Conservation (phyloP, 257 asterid species). For the Gentiana macrophylla region DNA sequence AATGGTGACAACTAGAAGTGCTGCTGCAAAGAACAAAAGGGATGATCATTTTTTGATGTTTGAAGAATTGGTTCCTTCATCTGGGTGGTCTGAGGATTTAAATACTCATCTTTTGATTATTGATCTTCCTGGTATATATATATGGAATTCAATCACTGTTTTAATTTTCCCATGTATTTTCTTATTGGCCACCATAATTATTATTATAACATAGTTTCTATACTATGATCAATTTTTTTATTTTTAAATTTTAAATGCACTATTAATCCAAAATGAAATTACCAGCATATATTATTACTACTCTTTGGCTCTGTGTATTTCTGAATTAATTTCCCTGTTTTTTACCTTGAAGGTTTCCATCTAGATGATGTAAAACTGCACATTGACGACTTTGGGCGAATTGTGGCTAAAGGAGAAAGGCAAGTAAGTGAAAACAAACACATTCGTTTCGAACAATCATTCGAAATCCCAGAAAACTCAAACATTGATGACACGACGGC, state of each 20-base stretch:
- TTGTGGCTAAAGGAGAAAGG: slow-evolving; percentile 27
- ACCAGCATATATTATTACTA: no score
- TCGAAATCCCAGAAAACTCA: no score
- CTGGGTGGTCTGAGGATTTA: slow-evolving; percentile 24
- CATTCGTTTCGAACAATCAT: not conserved
- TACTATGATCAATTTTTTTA: no score
- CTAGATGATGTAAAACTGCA: slow-evolving; percentile 24
- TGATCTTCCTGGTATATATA: slow-evolving; percentile 28
- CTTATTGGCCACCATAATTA: no score
- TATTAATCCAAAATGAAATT: no score
- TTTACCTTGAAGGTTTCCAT: slow-evolving; percentile 17
- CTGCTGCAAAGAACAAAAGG: slow-evolving; percentile 6
- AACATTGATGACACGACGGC: no score
- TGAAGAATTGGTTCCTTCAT: slow-evolving; percentile 23
- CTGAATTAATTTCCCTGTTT: no score
- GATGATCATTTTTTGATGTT: slow-evolving; percentile 10
- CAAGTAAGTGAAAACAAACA: slow-evolving; percentile 15
- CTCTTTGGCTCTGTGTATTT: no score
- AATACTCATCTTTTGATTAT: slow-evolving; percentile 16
- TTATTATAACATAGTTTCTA: no score
- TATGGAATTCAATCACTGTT: no score
- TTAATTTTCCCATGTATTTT: no score
- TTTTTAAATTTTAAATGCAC: no score
- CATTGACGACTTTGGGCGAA: slow-evolving; percentile 12
- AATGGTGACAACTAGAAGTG: not conserved